Conservation (phyloP, 768 basidiomycete species). For the Phaffia australis region DNA sequence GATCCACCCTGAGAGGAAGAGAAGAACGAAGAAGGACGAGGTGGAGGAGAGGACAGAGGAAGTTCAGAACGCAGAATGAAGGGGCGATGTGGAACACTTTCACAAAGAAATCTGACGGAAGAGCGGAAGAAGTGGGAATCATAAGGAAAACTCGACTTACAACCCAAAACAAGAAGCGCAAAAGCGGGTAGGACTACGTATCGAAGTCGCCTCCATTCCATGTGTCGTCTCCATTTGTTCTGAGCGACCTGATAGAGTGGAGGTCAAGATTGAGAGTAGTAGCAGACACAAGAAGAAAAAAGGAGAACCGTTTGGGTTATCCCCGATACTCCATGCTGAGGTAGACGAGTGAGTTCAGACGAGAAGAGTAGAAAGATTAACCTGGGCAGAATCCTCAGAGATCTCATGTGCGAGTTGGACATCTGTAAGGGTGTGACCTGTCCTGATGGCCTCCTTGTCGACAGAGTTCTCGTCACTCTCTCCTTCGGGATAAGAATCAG, state of each 20-base stretch:
- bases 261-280: background rate
- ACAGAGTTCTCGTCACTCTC: no score
- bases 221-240: constrained; percentile 10
- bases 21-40: background rate
- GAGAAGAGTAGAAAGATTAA: background rate
- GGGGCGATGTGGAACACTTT: background rate
- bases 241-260: constrained; percentile 7
- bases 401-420: constrained; percentile 13
- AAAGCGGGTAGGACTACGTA: constrained; percentile 17
- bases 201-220: constrained; percentile 10
- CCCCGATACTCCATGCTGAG: background rate
- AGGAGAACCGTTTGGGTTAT: background rate
- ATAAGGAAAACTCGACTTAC: background rate
- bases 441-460: background rate
- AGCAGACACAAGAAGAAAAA: background rate
- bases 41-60: background rate
- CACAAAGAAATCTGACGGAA: background rate
- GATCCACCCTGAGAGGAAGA: constrained; percentile 18
- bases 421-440: background rate
- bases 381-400: constrained; percentile 1
- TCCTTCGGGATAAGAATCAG: no score
- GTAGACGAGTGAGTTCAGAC: background rate
- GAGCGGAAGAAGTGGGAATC: background rate
- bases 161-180: constrained; percentile 14
- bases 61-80: background rate